phyloP scores from a whole-genome alignment of 139 green algal genomes.

The Picochlorum sp. region DNA sequence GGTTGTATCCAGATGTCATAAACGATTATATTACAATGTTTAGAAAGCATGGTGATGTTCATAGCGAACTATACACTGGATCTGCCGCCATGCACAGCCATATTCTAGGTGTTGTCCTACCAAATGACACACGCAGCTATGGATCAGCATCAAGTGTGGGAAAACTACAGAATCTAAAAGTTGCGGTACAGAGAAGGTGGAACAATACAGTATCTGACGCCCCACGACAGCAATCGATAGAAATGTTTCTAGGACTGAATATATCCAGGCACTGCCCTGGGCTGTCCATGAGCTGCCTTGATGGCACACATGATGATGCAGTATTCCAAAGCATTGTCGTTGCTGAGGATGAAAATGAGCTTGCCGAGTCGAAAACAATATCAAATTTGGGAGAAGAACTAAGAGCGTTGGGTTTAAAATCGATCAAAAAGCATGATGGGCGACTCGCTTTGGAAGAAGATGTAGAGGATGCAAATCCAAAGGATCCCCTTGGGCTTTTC shows the following conservation, averaged over 20 bases:
- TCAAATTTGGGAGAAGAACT: not conserved
- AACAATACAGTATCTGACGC: slow-evolving; percentile 56
- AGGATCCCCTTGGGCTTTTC: no score
- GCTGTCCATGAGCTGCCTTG: not conserved
- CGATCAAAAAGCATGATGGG: not conserved
- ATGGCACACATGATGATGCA: not conserved
- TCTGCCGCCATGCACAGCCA: slow-evolving; percentile 76
- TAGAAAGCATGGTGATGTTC: slow-evolving; percentile 77
- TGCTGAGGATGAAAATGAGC: not conserved
- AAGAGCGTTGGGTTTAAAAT: not conserved
- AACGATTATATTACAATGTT: slow-evolving; percentile 47
- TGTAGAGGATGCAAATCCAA: not conserved
- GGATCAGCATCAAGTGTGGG: slow-evolving; percentile 30
- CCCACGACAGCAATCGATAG: slow-evolving; percentile 39
- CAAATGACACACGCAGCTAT: slow-evolving; percentile 20
- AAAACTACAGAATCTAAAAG: slow-evolving; percentile 53
- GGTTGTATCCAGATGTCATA: slow-evolving; percentile 36
- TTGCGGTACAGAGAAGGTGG: slow-evolving; percentile 63
- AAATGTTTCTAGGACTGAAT: slow-evolving; percentile 78
- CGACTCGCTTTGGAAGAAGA: not conserved
- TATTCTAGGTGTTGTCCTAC: slow-evolving; percentile 70
- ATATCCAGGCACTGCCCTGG: slow-evolving; percentile 42
- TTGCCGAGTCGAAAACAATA: not conserved
- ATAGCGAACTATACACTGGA: slow-evolving; percentile 89
- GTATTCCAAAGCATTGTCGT: not conserved